Conservation (phyloP, 371 early-diverging fungal species). For the Rhizopus sp. region DNA sequence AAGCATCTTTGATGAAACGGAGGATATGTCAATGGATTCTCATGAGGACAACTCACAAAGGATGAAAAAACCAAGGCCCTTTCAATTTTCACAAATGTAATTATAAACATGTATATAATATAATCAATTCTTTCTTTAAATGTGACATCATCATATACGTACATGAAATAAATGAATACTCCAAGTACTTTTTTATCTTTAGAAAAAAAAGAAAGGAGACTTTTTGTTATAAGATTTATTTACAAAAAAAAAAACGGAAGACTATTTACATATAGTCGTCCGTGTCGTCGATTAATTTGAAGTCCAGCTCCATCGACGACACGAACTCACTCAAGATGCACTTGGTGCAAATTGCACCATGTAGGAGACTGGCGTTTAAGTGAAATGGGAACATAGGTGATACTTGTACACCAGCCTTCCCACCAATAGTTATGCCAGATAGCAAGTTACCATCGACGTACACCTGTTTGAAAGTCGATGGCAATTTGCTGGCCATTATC, state of each 20-base stretch:
- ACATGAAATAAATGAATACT: too few relatives aligned
- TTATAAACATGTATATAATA: too few relatives aligned
- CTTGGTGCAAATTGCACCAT: constrained; percentile 46
- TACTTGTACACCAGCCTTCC: constrained; percentile 36
- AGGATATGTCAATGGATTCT: background rate
- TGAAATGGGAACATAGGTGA: constrained; percentile 39
- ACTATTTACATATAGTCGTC: constrained; percentile 35
- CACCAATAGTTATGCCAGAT: constrained; percentile 38
- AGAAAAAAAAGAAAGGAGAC: too few relatives aligned
- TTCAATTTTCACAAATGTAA: background rate
- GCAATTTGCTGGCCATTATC: constrained; percentile 24
- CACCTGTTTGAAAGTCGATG: constrained; percentile 25
- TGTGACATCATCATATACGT: too few relatives aligned
- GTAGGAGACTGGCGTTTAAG: constrained; percentile 32
- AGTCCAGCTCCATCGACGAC: constrained; percentile 19
- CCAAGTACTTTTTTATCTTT: too few relatives aligned
- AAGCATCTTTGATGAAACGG: background rate
- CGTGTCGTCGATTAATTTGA: constrained; percentile 23
- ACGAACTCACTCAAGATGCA: constrained; percentile 33
- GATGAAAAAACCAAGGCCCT: constrained; percentile 1
- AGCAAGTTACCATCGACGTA: constrained; percentile 33
- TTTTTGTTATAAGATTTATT: too few relatives aligned
- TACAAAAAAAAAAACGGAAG: too few relatives aligned
- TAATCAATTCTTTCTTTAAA: too few relatives aligned
- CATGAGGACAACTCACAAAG: background rate